Base-by-base conservation (phyloP, 768 basidiomycete genomes). In the Lepiota brunneoincarnata region DNA sequence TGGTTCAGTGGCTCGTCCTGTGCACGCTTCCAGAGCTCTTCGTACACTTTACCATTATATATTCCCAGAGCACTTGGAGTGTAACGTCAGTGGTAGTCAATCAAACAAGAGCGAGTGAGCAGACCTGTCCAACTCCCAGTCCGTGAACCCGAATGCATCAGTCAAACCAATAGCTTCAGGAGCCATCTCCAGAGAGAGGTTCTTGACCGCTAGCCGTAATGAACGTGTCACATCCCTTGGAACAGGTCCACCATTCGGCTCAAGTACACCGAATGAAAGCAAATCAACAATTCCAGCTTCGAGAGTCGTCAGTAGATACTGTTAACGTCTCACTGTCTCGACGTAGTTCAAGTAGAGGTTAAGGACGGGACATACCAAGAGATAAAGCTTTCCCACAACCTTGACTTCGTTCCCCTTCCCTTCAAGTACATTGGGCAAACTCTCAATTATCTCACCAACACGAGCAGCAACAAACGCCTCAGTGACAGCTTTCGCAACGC, bases 121-220 rank as follows among this genome's bases (percentile, higher is more conserved):
- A 14, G 45, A 82, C 82, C 84, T 86, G 58, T 89, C 79, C 15
- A 91, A 69, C 48, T 88, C 81, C 84, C 86, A 91, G 60, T 91
- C 87, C 0, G 80, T 75, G 59, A 88, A 87, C 0, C 82, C 84
- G 63, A 91, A 89, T 2, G 86, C 82, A 63, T 91, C 89, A 4
- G 77, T 83, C 49, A 91, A 68, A 0, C 82, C 85, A 49, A 91
- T 80, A 4, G 78, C 79, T 54, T 91, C 77, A 0, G 86, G 83
- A 0, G 89, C 64, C 10, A 91, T 58, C 43, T 75, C 73, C 6
- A 67, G 59, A 63, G 84, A 87, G 0, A 80, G 57, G 4, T 62
- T 44, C 23, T 79, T 67, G 55, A 87, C 79, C 4, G 78, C 69
- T 18, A 76, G 61, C 10, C 86, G 79, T 20, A 89, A 64, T 0